Evolutionary conservation across 768 basidiomycete genomes (phyloP).

Genomic region (Mycena albidolilacea): DNA sequence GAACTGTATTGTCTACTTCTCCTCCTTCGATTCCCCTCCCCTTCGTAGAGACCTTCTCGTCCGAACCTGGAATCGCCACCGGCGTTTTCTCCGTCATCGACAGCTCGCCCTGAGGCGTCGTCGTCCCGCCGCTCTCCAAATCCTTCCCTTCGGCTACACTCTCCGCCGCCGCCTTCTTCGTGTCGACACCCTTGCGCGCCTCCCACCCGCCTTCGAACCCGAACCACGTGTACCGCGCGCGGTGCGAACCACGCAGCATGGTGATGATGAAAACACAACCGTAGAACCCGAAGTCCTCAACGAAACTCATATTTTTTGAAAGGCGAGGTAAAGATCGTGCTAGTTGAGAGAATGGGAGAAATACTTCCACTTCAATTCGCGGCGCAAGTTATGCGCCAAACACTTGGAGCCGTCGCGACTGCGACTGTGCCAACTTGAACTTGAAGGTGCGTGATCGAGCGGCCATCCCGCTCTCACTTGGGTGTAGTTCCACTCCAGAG

Average conservation of each 20-base stretch:
- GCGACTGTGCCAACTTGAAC: no score
- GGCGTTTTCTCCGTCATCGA: slow-evolving; percentile 1
- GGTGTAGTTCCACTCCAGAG: no score
- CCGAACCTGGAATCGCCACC: background rate
- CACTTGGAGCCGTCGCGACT: no score
- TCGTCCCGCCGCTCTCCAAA: slow-evolving; percentile 22
- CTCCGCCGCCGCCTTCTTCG: slow-evolving; percentile 2
- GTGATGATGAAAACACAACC: slow-evolving; percentile 71
- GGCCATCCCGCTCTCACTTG: no score
- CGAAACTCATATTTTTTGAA: no score
- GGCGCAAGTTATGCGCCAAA: no score
- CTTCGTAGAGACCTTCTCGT: background rate
- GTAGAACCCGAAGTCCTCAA: slow-evolving; percentile 64
- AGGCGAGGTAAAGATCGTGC: no score
- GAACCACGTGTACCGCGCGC: slow-evolving; percentile 69
- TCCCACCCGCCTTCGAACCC: slow-evolving; percentile 74
- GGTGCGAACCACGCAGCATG: slow-evolving; percentile 79
- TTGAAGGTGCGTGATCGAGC: no score
- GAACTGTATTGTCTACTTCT: background rate
- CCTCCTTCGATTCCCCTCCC: background rate
- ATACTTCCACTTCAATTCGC: no score
- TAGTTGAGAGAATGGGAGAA: no score
- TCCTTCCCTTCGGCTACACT: background rate
- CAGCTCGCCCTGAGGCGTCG: slow-evolving; percentile 20
- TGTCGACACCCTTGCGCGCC: slow-evolving; percentile 54